Base-by-base conservation (phyloP, 2,329 filamentous ascomycete species). In the Diaporthe eres region DNA sequence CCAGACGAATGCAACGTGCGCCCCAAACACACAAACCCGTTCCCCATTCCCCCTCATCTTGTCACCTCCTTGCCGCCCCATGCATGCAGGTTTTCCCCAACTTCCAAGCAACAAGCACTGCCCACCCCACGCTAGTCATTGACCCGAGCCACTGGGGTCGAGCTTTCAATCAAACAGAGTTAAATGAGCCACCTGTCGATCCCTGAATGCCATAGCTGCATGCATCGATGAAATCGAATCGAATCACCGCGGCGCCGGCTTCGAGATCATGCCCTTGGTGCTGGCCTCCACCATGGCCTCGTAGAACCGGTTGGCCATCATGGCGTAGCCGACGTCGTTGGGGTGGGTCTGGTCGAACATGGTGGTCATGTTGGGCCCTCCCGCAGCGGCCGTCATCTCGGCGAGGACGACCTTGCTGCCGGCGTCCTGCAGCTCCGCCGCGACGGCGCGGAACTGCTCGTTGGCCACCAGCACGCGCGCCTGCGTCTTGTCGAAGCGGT, bases 281-380 rank as follows among this genome's bases (percentile, higher is more conserved):
- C 79, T 78, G 10, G 82, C 82, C 49, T 81, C 78, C 71, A 78
- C 76, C 67, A 84, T 80, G 31, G 81, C 79, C 0, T 61, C 74
- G 71, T 81, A 81, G 84, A 84, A 86, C 10, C 85, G 76, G 28
- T 79, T 79, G 44, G 85, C 85, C 85, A 87, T 87, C 80, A 86
- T 85, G 58, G 79, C 75, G 75, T 86, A 86, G 5, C 85, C 86
- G 0, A 19, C 78, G 44, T 85, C 83, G 28, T 81, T 79, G 0
- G 85, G 86, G 72, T 87, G 86, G 1, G 82, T 86, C 13, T 78
- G 81, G 74, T 87, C 86, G 0, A 79, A 80, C 61, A 87, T 78
- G 58, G 86, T 85, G 8, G 63, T 78, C 28, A 71, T 31, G 19
- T 79, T 76, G 8, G 82, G 83, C 31, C 76, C 76, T 2, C 82